phyloP scores from a whole-genome alignment of 495 filamentous ascomycete species.

The Chaetomium fimeti region DNA sequence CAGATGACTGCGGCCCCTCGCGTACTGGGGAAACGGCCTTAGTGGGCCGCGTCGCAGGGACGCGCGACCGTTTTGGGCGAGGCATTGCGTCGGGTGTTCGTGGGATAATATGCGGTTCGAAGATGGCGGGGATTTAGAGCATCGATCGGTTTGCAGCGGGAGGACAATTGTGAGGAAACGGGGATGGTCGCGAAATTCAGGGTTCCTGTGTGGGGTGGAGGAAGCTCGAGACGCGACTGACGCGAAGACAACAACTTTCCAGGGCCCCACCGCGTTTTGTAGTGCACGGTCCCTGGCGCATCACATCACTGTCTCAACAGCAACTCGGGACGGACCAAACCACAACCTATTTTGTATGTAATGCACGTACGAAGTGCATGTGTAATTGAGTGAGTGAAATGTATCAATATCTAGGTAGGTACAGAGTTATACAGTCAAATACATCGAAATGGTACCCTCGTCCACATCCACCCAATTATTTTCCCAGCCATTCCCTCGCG shows the following conservation, averaged over 20 bases:
- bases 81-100: constrained; percentile 35
- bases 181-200: background rate
- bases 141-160: background rate
- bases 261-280: background rate
- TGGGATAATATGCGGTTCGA: background rate
- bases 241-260: constrained; percentile 4
- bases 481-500: too few species aligned
- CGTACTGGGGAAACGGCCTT: constrained; percentile 1
- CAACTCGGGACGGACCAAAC: too few species aligned
- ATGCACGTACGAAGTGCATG: too few species aligned
- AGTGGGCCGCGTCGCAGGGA: constrained; percentile 35
- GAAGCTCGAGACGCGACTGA: constrained; percentile 8
- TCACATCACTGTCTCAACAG: too few species aligned
- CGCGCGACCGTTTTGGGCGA: constrained; percentile 44
- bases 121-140: background rate
- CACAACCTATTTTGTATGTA: too few species aligned
- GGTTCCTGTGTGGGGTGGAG: background rate
- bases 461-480: too few species aligned
- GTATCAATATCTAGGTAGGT: too few species aligned
- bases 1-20: constrained; percentile 14
- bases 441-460: too few species aligned
- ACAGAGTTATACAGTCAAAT: too few species aligned
- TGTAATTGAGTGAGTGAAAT: too few species aligned
- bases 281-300: background rate
- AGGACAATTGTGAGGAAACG: background rate